phyloP scores from a whole-genome alignment of 2,329 filamentous ascomycete genomes.

The Aotearoamyces nothofagi region DNA sequence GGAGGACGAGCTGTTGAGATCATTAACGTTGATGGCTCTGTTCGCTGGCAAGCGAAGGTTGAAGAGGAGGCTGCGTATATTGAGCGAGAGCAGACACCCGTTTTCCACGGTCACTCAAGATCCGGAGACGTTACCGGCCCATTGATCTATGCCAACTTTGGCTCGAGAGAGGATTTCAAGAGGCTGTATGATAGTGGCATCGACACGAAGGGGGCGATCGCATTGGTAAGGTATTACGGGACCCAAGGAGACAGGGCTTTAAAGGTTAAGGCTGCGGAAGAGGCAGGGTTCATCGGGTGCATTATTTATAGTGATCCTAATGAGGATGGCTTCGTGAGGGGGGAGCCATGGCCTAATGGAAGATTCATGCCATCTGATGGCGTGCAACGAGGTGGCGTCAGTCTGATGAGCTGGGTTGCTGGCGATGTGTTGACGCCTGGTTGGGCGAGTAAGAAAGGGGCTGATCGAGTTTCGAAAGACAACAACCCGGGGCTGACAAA shows the following conservation, averaged over 20 bases:
- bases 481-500: constrained; percentile 59
- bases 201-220: constrained; percentile 64
- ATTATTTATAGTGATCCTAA: constrained; percentile 85
- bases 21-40: constrained; percentile 47
- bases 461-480: constrained; percentile 50
- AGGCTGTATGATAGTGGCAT: constrained; percentile 55
- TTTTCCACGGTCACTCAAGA: constrained; percentile 82
- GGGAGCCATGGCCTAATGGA: constrained; percentile 59
- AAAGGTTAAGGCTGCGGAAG: constrained; percentile 81
- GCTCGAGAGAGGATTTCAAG: constrained; percentile 71
- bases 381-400: constrained; percentile 71
- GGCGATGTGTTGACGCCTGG: constrained; percentile 91
- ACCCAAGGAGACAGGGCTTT: constrained; percentile 56
- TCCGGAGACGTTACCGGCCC: constrained; percentile 75
- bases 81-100: constrained; percentile 55
- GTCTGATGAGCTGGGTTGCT: constrained; percentile 65
- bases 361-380: constrained; percentile 68
- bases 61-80: constrained; percentile 65
- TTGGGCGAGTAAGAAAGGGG: constrained; percentile 54
- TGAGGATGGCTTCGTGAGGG: constrained; percentile 67
- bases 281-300: constrained; percentile 73
- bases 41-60: constrained; percentile 63
- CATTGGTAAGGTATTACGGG: constrained; percentile 68
- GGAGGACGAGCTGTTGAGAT: constrained; percentile 73
- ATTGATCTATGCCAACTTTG: constrained; percentile 85